Base-by-base conservation (phyloP, 306 rosid species). In the Castanea sativa region DNA sequence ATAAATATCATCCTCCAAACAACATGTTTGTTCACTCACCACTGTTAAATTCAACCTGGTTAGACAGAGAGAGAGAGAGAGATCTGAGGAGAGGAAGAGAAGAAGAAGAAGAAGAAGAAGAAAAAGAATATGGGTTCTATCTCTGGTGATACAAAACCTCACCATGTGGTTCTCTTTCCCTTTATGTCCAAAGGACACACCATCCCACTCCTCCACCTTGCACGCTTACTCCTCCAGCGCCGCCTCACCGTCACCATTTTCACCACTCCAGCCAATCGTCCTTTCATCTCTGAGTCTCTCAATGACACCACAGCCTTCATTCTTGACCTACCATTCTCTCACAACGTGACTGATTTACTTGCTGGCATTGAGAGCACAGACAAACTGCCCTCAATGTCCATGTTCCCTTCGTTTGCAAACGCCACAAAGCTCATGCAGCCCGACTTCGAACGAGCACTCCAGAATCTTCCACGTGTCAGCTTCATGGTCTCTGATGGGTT, bases 171-270 rank as follows among this genome's bases (percentile, higher is more conserved):
- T 69, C 14, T 87, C 0, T 87, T 89, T 55, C 89, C 92, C 1
- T 87, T 89, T 80, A 87, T 85, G 92, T 58, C 92, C 5, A 87
- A 89, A 85, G 92, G 92, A 76, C 92, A 89, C 80, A 85, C 85
- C 23, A 79, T 87, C 49, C 92, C 91, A 11, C 86, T 85, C 81
- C 90, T 87, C 58, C 82, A 83, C 69, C 77, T 89, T 20, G 61
- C 86, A 14, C 86, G 64, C 73, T 82, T 83, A 85, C 83, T 87
- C 84, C 83, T 77, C 65, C 35, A 41, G 8, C 88, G 85, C 52
- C 9, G 51, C 68, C 35, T 81, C 13, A 1, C 57, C 14, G 59
- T 85, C 73, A 85, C 89, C 73, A 3, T 87, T 55, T 16, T 89
- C 86, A 81, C 89, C 64, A 89, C 90, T 73, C 68, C 82, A 0